These are phyloP conservation scores for Suhomyces choctaworum DNA, from an alignment of 1,139 yeast genomes.

Conservation along the genomic window DNA sequence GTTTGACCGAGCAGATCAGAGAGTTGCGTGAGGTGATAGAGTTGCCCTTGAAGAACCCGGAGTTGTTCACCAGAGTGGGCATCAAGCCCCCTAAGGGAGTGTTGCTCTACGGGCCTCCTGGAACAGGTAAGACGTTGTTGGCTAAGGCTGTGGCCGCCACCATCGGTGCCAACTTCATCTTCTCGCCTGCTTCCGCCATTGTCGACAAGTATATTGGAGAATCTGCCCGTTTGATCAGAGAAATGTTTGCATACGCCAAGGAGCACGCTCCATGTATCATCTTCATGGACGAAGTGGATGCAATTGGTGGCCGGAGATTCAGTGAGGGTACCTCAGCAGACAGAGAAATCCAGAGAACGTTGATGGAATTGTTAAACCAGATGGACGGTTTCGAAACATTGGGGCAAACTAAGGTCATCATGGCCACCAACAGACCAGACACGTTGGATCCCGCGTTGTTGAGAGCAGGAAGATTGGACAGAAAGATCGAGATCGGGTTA, in stretches of 20 bases:
- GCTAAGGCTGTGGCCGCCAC: slow-evolving; percentile 99
- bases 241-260: slow-evolving; percentile 97
- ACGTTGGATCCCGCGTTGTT: slow-evolving; percentile 98
- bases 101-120: slow-evolving; percentile 97
- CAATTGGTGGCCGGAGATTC: slow-evolving; percentile 98
- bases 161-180: slow-evolving; percentile 95
- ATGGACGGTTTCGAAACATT: slow-evolving; percentile 99
- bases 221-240: slow-evolving; percentile 93
- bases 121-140: slow-evolving; percentile 93
- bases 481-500: slow-evolving; percentile 93
- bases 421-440: slow-evolving; percentile 99
- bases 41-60: slow-evolving; percentile 95
- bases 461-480: slow-evolving; percentile 97
- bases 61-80: slow-evolving; percentile 91
- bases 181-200: slow-evolving; percentile 97
- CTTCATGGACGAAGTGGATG: slow-evolving; percentile 99
- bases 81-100: slow-evolving; percentile 99
- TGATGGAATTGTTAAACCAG: slow-evolving; percentile 96
- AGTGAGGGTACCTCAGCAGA: slow-evolving; percentile 99
- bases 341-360: slow-evolving; percentile 97
- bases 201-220: slow-evolving; percentile 99
- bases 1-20: slow-evolving; percentile 91
- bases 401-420: slow-evolving; percentile 96
- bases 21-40: slow-evolving; percentile 98
- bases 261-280: slow-evolving; percentile 99